Evolutionary conservation across 805 yeast species (phyloP), one percentile per base, ranked within the genome.

Genomic region (Metschnikowia amazonensis): DNA sequence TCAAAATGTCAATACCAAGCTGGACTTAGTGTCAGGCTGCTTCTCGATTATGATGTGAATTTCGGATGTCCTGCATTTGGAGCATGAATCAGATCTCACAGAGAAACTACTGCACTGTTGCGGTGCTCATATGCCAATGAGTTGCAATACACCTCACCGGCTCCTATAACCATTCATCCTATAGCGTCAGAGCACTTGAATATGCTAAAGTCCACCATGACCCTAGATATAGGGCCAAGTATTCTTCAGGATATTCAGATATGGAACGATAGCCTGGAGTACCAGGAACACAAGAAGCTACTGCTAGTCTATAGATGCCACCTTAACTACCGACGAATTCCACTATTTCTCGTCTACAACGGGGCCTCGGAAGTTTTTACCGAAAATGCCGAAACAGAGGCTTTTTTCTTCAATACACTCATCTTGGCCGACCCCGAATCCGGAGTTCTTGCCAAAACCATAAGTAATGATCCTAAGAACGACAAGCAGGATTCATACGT

Each of bases 361-460:
- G 58, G 58, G 2, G 54, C 58, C n/a, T 48, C 36, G 34, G 46
- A 42, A 31, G 57, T 55, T 14, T 52, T 44, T 44, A 34, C 58
- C 4, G 49, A 42, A 16, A 28, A 37, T 11, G n/a, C 14, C 3
- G 42, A 28, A 3, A 51, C 58, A 10, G 57, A 55, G 31, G n/a
- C 17, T 1, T 55, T 38, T 35, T 55, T 55, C 36, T 42, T 29
- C 32, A 35, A 48, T 13, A 14, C 30, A 1, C 43, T 51, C 29
- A 45, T 42, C 11, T 28, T 25, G 16, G 33, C 30, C 27, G 34
- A 42, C 21, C 23, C 31, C 14, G 37, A 28, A 4, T 25, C 25
- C 9, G 57, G 54, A 5, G 6, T 53, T 6, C 43, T 53, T 14
- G 46, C 56, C 23, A 53, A 47, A 14, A 10, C 11, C 3, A 21